Base-by-base conservation (phyloP, 768 basidiomycete genomes). In the Termitomyces sp. region DNA sequence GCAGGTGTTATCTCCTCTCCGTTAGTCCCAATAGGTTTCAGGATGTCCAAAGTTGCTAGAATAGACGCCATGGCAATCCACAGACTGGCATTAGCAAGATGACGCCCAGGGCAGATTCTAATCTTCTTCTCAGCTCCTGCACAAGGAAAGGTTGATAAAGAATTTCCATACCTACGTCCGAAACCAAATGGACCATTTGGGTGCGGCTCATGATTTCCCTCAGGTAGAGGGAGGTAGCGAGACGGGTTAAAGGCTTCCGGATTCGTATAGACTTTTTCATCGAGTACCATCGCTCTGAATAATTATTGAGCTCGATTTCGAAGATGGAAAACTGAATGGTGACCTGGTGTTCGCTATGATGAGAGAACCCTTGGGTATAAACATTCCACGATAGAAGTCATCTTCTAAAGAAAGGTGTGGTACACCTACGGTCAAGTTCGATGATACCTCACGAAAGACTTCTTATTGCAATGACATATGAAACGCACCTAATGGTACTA, bases 381-480 rank as follows among this genome's bases (percentile, higher is more conserved):
- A 37, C 48, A 49, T 49, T 15, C 48, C 48, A 10, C 33, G 48
- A 37, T 49, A 49, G 7, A 23, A 5, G 21, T 33, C 51, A 43
- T 61, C 60, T 35, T 61, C 57, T 49, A 51, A 15, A 3, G 60
- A 23, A 6, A n/a, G 33, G 31, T 61, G 60, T n/a, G 60, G 60
- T 11, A 61, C 38, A 17, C 60, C 60, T 61, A 35, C 19, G 3
- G 17, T 3, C 6, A 14, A 47, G 19, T 21, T 15, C 5, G 30
- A 6, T 21, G 12, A 47, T 52, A 7, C 30, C 11, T 52, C 38
- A 30, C 9, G 5, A 28, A 17, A n/a, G 28, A 23, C 23, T 23
- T 23, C 23, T 2, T 23, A 23, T n/a, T 19, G 19, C 7, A 14
- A 15, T 14, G 17, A 31, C n/a, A 11, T 28, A 21, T 0, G 1